These are phyloP conservation scores for Hymenotorrendiella dingleyae DNA, from an alignment of 2,329 filamentous ascomycete species.

Conservation along the genomic window DNA sequence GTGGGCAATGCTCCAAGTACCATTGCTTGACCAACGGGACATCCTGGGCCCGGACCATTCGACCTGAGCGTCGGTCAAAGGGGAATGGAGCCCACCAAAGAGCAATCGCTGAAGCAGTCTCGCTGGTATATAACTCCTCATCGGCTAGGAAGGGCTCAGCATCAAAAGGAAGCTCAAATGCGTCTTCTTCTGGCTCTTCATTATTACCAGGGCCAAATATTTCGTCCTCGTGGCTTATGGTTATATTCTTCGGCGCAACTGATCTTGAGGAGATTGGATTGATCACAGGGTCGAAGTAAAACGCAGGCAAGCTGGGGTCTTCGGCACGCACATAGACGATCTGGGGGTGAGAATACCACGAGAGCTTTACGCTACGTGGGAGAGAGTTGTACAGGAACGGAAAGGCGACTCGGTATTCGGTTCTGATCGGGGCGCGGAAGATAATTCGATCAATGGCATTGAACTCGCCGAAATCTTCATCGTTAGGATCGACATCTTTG, in stretches of 20 bases:
- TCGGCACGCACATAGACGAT: constrained; percentile 85
- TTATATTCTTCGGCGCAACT: constrained; percentile 91
- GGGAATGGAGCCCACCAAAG: constrained; percentile 98
- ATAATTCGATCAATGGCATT: constrained; percentile 99
- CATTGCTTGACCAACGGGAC: constrained; percentile 96
- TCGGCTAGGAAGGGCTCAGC: constrained; percentile 85
- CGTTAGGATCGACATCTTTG: constrained; percentile 97
- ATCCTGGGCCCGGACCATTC: constrained; percentile 95
- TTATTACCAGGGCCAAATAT: constrained; percentile 79
- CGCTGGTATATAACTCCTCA: constrained; percentile 80
- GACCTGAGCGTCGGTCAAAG: constrained; percentile 87
- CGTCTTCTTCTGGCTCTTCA: constrained; percentile 64
- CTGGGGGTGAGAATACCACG: constrained; percentile 92
- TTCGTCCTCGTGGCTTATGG: constrained; percentile 85
- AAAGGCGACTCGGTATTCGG: constrained; percentile 91
- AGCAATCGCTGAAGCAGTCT: constrained; percentile 85
- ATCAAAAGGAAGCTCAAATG: constrained; percentile 74
- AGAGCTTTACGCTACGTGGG: constrained; percentile 85
- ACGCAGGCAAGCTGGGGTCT: constrained; percentile 83
- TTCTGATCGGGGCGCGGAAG: constrained; percentile 89
- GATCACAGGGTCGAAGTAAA: constrained; percentile 96
- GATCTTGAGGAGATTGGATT: constrained; percentile 95
- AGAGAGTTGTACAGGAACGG: constrained; percentile 96
- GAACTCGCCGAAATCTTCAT: constrained; percentile 99
- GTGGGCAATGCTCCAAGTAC: constrained; percentile 93